Evolutionary conservation across 2,329 filamentous ascomycete genomes (phyloP).

Genomic region (Claviceps paspali): DNA sequence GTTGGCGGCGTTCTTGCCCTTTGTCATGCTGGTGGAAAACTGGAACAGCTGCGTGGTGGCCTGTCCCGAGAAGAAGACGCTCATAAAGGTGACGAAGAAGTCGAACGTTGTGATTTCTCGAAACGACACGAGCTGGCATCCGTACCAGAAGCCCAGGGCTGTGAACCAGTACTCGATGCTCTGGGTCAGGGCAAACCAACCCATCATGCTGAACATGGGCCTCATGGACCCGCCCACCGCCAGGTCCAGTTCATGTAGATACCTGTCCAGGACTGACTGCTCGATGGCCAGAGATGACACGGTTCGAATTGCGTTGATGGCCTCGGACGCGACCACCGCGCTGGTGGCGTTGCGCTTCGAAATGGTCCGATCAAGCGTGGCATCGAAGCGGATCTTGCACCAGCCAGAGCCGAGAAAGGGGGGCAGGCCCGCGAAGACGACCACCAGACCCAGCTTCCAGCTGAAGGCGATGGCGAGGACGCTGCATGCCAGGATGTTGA

Average conservation of each 20-base stretch:
- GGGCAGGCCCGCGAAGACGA: conserved; percentile 27
- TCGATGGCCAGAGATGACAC: conserved; percentile 27
- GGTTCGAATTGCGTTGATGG: conserved; percentile 23
- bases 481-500: conserved; percentile 22
- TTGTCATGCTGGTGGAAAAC: conserved; percentile 38
- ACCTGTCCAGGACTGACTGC: conserved; percentile 17
- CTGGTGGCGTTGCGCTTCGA: conserved; percentile 21
- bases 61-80: conserved; percentile 30
- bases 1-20: conserved; percentile 31
- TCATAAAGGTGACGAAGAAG: conserved; percentile 35
- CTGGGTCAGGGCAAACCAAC: conserved; percentile 23
- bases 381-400: conserved; percentile 24
- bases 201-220: conserved; percentile 19
- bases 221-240: conserved; percentile 15
- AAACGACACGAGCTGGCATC: conserved; percentile 21
- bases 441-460: conserved; percentile 34
- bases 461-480: conserved; percentile 27
- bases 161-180: conserved; percentile 23
- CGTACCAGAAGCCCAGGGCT: conserved; percentile 24
- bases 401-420: conserved; percentile 22
- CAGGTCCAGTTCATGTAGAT: conserved; percentile 14
- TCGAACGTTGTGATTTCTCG: conserved; percentile 37
- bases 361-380: conserved; percentile 21
- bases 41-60: conserved; percentile 25
- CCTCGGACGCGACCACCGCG: conserved; percentile 28